Percentiles rank a stretch among this genome's conserved stretches.
These are phyloP conservation scores for Microstegium vimineum DNA, from an alignment of 176 grass and related monocot genomes.

Conservation along the genomic window DNA sequence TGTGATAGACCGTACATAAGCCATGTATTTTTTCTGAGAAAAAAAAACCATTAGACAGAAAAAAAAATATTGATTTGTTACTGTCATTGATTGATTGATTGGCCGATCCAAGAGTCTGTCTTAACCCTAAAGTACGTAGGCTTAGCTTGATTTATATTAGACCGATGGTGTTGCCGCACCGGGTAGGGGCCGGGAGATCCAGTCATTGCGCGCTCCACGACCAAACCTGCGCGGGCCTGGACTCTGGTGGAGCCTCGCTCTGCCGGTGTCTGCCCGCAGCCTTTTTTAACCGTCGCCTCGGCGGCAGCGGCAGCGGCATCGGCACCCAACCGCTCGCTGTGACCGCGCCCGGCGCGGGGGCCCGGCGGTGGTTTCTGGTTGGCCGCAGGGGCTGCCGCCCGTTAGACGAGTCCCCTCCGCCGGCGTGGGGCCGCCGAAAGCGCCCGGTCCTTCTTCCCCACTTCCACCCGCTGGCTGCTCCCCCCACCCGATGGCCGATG, in stretches of 20 bases:
- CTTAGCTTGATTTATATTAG: neutral
- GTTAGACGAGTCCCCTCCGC: slow-evolving; percentile 27
- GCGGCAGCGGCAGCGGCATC: slow-evolving; percentile 11
- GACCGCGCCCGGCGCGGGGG: neutral
- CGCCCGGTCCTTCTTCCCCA: slow-evolving; percentile 42
- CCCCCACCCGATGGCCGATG: neutral
- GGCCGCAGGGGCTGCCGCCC: slow-evolving; percentile 30
- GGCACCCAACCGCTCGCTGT: slow-evolving; percentile 26
- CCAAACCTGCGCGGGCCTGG: neutral
- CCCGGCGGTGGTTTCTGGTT: slow-evolving; percentile 28
- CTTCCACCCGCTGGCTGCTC: slow-evolving; percentile 15
- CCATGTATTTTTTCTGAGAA: too few species aligned
- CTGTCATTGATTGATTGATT: neutral
- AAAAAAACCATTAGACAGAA: too few species aligned
- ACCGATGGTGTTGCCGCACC: slow-evolving; percentile 3
- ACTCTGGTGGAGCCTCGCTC: too few species aligned
- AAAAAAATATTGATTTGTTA: too few species aligned
- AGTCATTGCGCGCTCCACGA: slow-evolving; percentile 3
- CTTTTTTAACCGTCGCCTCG: slow-evolving; percentile 41
- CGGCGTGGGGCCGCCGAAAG: slow-evolving; percentile 40
- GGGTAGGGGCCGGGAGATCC: slow-evolving; percentile 32
- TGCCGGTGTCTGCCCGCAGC: neutral
- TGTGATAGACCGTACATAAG: too few species aligned
- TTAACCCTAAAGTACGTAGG: neutral
- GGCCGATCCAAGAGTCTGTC: neutral